Evolutionary conservation across 192 early-diverging fungal species (phyloP), one percentile per base, ranked within the genome.

Genomic region (Spinellus fusiger): DNA sequence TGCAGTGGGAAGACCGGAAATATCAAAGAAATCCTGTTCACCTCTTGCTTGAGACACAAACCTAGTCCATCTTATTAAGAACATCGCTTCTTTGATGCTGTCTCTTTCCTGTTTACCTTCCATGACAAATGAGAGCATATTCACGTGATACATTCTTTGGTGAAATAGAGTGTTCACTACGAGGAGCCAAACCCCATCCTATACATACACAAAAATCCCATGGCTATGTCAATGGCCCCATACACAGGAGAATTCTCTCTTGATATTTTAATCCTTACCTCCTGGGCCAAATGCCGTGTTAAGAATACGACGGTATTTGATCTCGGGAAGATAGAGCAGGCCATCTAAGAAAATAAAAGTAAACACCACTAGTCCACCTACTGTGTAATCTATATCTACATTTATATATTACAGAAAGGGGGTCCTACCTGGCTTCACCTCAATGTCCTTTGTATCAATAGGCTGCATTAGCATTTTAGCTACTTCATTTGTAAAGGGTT

Each of bases 211-310:
- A n/a, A 49, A 12, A 18, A 57, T 37, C 23, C 10, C 1, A 56
- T 0, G 9, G 31, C 28, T 49, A 46, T 52, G 35, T 37, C 35
- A 37, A 37, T 37, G 35, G 7, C 35, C 5, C 7, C 13, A 37
- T n/a, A n/a, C n/a, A n/a, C n/a, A 28, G 23, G 28, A 20, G 5
- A 7, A 20, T 8, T 32, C 12, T 54, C 25, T 26, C 5, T n/a
- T 7, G 3, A 56, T 37, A 26, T 12, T 37, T 56, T 29, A 23
- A 29, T 28, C 4, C 5, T 10, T 49, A 54, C 86, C 89, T 63
- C 91, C 96, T 16, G 96, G 96, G 18, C 94, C 93, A 78, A 98
- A 97, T 6, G 94, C 91, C 47, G 80, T 84, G 77, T 96, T 96
- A 37, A 98, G 81, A 49, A 96, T 91, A 37, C 94, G 86, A n/a